Percentiles rank a stretch among this genome's conserved stretches.
Evolutionary conservation across 495 filamentous ascomycete genomes (phyloP).

Genomic region (Parathielavia appendiculata): DNA sequence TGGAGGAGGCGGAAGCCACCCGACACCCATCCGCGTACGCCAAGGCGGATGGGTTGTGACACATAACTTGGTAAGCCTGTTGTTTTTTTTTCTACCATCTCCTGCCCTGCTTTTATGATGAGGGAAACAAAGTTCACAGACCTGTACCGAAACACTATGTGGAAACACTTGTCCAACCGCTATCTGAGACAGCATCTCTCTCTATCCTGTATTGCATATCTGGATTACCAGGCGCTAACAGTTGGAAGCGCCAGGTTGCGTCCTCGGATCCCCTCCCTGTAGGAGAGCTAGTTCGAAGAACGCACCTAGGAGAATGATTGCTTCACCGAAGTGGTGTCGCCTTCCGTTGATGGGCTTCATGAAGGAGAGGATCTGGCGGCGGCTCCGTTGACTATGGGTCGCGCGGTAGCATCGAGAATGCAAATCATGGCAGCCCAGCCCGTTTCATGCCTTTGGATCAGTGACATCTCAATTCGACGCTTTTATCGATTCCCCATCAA

Average conservation of each 20-base stretch:
- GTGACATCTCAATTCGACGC: not conserved
- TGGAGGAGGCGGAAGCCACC: constrained; percentile 10
- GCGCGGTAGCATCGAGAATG: not conserved
- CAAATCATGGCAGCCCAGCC: not conserved
- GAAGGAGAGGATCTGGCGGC: not conserved
- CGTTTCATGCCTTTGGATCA: not conserved
- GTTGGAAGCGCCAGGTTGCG: constrained; percentile 2
- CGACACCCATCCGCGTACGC: not conserved
- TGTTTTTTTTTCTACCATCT: constrained; percentile 11
- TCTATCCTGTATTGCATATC: constrained; percentile 9
- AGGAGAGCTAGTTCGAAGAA: not conserved
- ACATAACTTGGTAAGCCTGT: constrained; percentile 33
- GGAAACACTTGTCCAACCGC: constrained; percentile 67
- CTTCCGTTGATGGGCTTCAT: not conserved
- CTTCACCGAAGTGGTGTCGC: not conserved
- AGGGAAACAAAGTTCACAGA: constrained; percentile 65
- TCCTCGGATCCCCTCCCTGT: not conserved
- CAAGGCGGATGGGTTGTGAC: not conserved
- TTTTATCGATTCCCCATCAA: not conserved
- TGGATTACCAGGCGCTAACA: constrained; percentile 24
- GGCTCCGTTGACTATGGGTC: not conserved
- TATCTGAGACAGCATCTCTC: constrained; percentile 55
- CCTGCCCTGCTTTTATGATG: constrained; percentile 48
- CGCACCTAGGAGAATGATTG: too few species aligned
- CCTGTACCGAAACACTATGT: constrained; percentile 68